Conservation (phyloP, 2,329 filamentous ascomycete species). For the Colletotrichum cordylinicola region DNA sequence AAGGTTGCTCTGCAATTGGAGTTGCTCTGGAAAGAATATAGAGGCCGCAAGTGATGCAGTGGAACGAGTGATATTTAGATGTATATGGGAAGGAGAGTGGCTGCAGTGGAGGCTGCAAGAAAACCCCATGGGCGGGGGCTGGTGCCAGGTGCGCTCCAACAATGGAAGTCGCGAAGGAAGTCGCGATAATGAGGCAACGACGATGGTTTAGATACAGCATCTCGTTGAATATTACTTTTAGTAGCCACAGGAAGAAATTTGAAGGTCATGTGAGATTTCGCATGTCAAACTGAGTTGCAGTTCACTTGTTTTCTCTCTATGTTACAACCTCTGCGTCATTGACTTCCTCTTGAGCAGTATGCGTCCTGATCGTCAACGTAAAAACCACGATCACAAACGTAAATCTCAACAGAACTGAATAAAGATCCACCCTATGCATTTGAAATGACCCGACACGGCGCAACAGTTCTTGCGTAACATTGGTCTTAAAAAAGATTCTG, state of each 20-base stretch:
- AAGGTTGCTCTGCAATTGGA: neutral
- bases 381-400: neutral
- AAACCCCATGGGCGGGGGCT: neutral
- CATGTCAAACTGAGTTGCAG: neutral
- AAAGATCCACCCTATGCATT: neutral
- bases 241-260: neutral
- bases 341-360: neutral
- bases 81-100: neutral
- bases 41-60: neutral
- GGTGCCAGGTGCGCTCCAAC: accelerated
- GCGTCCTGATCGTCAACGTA: neutral
- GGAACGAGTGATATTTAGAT: accelerated
- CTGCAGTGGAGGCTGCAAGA: neutral
- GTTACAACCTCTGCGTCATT: neutral
- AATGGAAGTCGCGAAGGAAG: no score
- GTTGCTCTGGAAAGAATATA: accelerated
- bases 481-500: no score
- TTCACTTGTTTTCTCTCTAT: neutral
- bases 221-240: no score
- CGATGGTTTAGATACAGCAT: no score
- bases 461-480: neutral
- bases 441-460: neutral
- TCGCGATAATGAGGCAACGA: no score
- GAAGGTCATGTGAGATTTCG: no score
- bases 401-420: neutral